These are phyloP conservation scores for Rhododendron williamsianum DNA, from an alignment of 148 eudicot species.

Conservation along the genomic window DNA sequence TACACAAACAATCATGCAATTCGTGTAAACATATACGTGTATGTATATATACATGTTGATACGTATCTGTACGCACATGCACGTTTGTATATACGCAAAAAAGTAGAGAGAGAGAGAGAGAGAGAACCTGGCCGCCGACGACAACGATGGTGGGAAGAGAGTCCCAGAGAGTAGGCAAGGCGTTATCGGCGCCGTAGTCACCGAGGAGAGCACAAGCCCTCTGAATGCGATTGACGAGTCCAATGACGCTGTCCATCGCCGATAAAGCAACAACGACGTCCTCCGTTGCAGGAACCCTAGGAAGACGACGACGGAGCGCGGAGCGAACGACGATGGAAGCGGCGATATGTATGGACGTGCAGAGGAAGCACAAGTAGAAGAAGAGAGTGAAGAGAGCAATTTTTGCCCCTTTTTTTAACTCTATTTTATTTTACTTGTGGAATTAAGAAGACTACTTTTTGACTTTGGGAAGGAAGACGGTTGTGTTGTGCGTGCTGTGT, in stretches of 20 bases:
- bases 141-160: constrained; percentile 59
- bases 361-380: constrained; percentile 10
- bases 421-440: too few species aligned
- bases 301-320: not conserved
- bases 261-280: not conserved
- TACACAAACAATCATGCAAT: too few species aligned
- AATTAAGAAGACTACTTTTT: not conserved
- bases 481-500: not conserved
- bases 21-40: too few species aligned
- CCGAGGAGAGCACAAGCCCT: constrained; percentile 40
- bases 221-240: constrained; percentile 40
- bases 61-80: too few species aligned
- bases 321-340: not conserved
- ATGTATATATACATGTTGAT: too few species aligned
- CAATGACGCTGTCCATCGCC: constrained; percentile 44
- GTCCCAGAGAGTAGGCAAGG: constrained; percentile 43
- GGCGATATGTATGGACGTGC: not conserved
- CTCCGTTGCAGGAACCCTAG: not conserved
- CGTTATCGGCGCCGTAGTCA: constrained; percentile 27
- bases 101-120: not conserved
- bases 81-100: not conserved
- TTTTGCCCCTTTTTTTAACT: not conserved
- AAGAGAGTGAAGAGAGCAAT: constrained; percentile 8
- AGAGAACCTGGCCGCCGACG: constrained; percentile 63
- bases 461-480: not conserved